Base-by-base conservation (phyloP, 495 filamentous ascomycete genomes). In the Penicillium bovifimosum region DNA sequence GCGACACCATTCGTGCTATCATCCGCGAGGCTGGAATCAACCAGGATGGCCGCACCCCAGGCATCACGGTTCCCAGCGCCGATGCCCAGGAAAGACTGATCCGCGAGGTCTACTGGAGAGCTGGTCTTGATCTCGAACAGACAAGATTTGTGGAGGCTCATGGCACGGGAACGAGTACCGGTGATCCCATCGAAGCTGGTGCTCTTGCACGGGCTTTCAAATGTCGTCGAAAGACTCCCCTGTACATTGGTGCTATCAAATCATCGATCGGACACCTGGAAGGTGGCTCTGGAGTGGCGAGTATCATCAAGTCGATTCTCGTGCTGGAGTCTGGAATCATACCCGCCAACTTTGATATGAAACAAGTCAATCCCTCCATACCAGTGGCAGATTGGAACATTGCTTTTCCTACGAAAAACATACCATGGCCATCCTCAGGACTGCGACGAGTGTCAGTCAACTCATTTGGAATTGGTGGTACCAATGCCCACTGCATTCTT, bases 401-500 rank as follows among this genome's bases (percentile, higher is more conserved):
- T 10, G 39, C 44, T 1, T 64, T 64, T 17, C 56, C 56, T 0
- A 54, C 50, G 1, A 24, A 56, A 14, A 54, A 35, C 14, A 59
- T 43, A 2, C 46, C 53, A 5, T 62, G 59, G 59, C 59, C 59
- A 17, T 52, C 55, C 1, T 1, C 40, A 0, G 59, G 59, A 2
- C 70, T 78, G 0, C 77, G 77, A 13, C 71, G 83, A 32, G 77
- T 72, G 0, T 83, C 78, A 32, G 58, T 74, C n/a, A 74, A 74
- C 24, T 80, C 75, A 0, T 85, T 84, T 46, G 83, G 84, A 0
- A 85, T 83, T 54, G 84, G 84, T 10, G 84, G 84, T 20, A 74
- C 77, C 11, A 86, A 86, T 55, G 74, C 80, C 4, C 83, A 86
- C 45, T 79, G 70, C 14, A 80, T 87, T 17, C 27, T 86, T 5